Evolutionary conservation across 1,139 yeast genomes (phyloP).

Genomic region (Meyerozyma sp.): DNA sequence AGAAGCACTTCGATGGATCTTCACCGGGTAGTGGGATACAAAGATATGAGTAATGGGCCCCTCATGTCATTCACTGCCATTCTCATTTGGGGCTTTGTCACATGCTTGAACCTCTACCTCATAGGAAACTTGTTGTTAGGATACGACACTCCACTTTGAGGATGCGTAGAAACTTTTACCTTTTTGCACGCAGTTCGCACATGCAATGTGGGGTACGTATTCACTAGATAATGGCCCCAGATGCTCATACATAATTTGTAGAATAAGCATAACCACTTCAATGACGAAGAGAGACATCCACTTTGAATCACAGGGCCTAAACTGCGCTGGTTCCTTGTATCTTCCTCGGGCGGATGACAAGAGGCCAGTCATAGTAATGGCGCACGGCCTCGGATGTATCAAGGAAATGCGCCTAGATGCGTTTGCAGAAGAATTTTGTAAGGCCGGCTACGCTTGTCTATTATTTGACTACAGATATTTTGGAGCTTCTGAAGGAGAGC

Average conservation of each 20-base stretch:
- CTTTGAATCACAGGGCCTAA: not conserved
- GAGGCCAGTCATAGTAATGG: not conserved
- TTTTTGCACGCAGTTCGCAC: not conserved
- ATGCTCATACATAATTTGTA: not conserved
- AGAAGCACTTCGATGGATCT: constrained; percentile 4
- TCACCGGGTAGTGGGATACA: constrained; percentile 29
- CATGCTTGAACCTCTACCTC: constrained; percentile 46
- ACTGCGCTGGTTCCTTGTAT: not conserved
- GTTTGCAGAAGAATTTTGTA: not conserved
- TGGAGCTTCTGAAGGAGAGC: not conserved
- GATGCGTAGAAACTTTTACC: not conserved
- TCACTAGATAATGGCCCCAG: too few relatives aligned
- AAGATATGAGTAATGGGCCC: constrained; percentile 52
- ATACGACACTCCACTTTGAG: constrained; percentile 32
- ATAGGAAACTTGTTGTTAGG: constrained; percentile 44
- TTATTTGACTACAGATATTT: not conserved
- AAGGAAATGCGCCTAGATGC: not conserved
- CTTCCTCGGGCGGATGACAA: not conserved
- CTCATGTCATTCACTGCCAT: constrained; percentile 39
- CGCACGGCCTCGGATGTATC: not conserved
- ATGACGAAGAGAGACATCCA: not conserved
- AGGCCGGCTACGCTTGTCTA: not conserved
- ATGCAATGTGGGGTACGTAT: not conserved
- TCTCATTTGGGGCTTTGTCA: constrained; percentile 47
- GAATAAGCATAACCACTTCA: not conserved